Conservation (phyloP, 2,329 filamentous ascomycete genomes). For the Colletotrichum sp. region DNA sequence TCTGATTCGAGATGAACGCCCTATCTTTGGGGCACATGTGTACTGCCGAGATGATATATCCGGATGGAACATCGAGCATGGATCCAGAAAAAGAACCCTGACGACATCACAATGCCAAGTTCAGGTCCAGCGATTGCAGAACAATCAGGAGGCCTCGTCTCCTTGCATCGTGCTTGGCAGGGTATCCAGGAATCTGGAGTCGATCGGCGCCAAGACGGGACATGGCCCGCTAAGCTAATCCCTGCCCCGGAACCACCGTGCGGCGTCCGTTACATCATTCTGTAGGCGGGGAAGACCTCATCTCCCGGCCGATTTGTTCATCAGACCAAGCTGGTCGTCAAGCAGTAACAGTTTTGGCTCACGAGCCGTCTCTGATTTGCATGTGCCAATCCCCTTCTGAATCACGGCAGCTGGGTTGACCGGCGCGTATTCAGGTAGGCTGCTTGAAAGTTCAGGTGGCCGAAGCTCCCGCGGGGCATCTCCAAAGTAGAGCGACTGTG, state of each 20-base stretch:
- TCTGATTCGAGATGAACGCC: background rate
- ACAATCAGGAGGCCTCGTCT: background rate
- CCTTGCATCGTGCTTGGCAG: conserved; percentile 3
- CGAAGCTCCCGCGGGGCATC: background rate
- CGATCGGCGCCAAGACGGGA: conserved; percentile 20
- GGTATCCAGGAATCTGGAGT: conserved; percentile 15
- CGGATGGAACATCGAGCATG: background rate
- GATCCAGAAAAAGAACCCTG: background rate
- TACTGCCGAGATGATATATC: background rate
- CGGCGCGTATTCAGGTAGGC: background rate
- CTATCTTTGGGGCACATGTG: background rate
- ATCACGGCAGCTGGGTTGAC: background rate
- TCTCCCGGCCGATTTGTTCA: conserved; percentile 1
- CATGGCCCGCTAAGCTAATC: conserved; percentile 18
- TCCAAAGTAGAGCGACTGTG: background rate
- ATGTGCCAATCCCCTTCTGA: background rate
- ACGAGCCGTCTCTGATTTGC: background rate
- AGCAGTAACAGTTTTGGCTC: background rate
- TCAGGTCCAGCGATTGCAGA: background rate
- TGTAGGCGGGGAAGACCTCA: conserved; percentile 4
- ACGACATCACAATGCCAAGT: background rate
- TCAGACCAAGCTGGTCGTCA: background rate
- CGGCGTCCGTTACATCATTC: conserved; percentile 18
- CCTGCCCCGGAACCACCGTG: conserved; percentile 12
- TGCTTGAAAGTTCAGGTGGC: background rate